phyloP scores from a whole-genome alignment of 208 protist species.

The Tritrichomonas musculus region DNA sequence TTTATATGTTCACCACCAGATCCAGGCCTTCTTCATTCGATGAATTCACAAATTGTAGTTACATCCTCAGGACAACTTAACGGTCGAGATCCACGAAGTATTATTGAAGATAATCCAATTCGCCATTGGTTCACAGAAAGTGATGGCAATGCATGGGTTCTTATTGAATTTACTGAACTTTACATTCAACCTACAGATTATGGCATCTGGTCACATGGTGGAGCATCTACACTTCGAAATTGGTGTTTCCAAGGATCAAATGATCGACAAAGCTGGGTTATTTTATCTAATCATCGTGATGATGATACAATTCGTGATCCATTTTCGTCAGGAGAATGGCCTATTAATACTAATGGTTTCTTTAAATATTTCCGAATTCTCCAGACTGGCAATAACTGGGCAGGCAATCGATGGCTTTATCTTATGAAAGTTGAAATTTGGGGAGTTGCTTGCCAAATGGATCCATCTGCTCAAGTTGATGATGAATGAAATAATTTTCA shows the following conservation, averaged over 20 bases:
- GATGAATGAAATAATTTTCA: no score
- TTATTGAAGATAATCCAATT: not conserved
- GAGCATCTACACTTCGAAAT: conserved; percentile 44
- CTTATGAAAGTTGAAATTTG: conserved; percentile 15
- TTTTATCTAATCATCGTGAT: conserved; percentile 45
- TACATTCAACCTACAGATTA: conserved; percentile 47
- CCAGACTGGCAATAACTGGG: conserved; percentile 50
- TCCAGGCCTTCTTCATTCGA: not conserved
- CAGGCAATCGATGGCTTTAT: not conserved
- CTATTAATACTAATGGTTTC: conserved; percentile 32
- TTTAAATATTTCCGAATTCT: conserved; percentile 50
- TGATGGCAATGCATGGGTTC: conserved; percentile 45
- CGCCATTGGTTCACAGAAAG: conserved; percentile 12
- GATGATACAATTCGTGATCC: conserved; percentile 42
- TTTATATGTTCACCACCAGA: not conserved
- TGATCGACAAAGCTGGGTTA: conserved; percentile 43
- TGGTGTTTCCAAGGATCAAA: conserved; percentile 47
- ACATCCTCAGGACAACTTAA: not conserved
- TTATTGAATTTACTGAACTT: conserved; percentile 43
- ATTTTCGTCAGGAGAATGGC: conserved; percentile 40
- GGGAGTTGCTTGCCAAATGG: not conserved
- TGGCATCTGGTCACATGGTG: conserved; percentile 44
- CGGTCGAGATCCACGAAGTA: not conserved
- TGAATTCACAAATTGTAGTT: not conserved
- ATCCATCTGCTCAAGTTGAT: no score